Evolutionary conservation across 148 eudicot genomes (phyloP).

Genomic region (Heliosperma pusillum): DNA sequence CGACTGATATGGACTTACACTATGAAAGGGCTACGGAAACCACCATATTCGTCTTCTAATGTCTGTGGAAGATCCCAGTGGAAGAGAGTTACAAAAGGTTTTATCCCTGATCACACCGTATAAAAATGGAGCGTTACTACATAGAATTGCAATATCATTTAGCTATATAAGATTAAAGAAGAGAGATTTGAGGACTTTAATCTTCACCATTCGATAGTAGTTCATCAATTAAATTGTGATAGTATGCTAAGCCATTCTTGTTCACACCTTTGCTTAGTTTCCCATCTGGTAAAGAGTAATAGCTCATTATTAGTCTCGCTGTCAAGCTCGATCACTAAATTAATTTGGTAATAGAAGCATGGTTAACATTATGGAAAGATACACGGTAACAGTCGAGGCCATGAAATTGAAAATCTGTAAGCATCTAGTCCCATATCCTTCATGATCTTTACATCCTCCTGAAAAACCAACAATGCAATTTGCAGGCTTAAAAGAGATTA

Average conservation of each 20-base stretch:
- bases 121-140: not conserved
- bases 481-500: not conserved
- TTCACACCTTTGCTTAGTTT: constrained; percentile 41
- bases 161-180: not conserved
- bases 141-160: not conserved
- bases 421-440: constrained; percentile 38
- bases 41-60: constrained; percentile 48
- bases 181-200: not conserved
- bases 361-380: constrained; percentile 6
- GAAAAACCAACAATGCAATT: not conserved
- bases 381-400: constrained; percentile 40
- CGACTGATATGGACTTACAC: constrained; percentile 31
- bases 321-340: not conserved
- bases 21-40: constrained; percentile 33
- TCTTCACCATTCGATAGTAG: constrained; percentile 35
- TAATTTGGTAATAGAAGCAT: not conserved
- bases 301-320: not conserved
- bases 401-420: constrained; percentile 42
- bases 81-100: constrained; percentile 44
- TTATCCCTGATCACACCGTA: constrained; percentile 29
- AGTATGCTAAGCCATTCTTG: constrained; percentile 38
- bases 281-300: constrained; percentile 32
- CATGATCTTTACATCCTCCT: constrained; percentile 42
- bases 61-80: constrained; percentile 52
- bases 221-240: constrained; percentile 44